Base-by-base conservation (phyloP, 148 eudicot species). In the Dianthus caryophyllus region DNA sequence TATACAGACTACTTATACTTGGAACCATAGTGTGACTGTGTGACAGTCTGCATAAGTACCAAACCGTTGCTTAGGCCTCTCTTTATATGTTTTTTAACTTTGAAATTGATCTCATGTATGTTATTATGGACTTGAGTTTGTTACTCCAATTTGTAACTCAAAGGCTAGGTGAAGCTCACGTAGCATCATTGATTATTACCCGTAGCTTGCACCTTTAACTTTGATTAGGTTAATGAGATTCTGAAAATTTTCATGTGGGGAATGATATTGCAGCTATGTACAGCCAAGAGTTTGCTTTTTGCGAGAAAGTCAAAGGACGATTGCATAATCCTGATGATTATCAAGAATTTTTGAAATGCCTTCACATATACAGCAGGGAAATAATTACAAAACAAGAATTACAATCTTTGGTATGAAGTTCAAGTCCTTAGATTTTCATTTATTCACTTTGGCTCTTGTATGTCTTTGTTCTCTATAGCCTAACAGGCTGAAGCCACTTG, bases 321-420 rank as follows among this genome's bases (percentile, higher is more conserved):
- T 64, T 95, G 69, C 78, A 75, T 20, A 88, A 71, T 80, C 66
- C 70, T 65, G 96, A 81, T 76, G 93, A 88, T 88, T 95, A 95
- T 78, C 99, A 90, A 70, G 90, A 88, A 72, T 95, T 95, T 75
- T 80, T 95, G 79, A 95, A 87, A 78, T 90, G 91, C 80, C 96
- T 95, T 77, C 88, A 90, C 74, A 95, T 88, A 73, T 94, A 90
- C 80, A 90, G 93, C 82, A 86, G 83, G 22, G 97, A 94, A 64
- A 90, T 94, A 77, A 90, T 95, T 56, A 83, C 93, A 52, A 86
- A 87, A 78, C 85, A 72, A 52, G 97, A 95, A 72, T 67, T 95
- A 73, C 89, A 86, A 48, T 64, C 88, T 77, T 73, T 90, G 93
- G 99, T 95, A 84, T 31, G 90, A 56, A 31, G 58, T 69, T 9